Base-by-base conservation (phyloP, 2,329 filamentous ascomycete species). In the Myriosclerotinia scirpicola region DNA sequence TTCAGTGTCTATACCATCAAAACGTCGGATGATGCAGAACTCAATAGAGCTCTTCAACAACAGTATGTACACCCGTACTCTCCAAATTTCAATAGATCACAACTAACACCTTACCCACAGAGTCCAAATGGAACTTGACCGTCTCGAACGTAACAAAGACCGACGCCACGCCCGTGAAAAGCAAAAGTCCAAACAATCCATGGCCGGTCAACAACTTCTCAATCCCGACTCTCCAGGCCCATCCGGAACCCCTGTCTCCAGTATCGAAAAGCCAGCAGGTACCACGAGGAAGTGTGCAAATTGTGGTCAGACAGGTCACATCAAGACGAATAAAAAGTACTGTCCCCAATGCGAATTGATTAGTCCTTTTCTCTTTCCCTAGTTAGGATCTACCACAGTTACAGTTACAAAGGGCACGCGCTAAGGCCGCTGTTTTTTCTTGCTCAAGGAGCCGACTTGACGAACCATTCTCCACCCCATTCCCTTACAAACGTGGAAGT, bases 281-380 rank as follows among this genome's bases (percentile, higher is more conserved):
- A 96, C 92, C 66, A 90, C 90, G 44, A 86, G 96, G 74, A 98
- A 98, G 81, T 99, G 95, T 80, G 95, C 95, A 72, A 98, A 97
- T 79, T 99, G 95, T 80, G 95, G 95, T 61, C 91, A 95, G 78
- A 90, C 96, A 65, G 95, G 95, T 42, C 95, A 99, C 76, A 99
- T 99, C 83, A 97, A 97, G 80, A 98, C 94, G 58, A 98, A 98
- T 83, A 96, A 97, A 82, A 98, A 97, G 92, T 95, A 86, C 69
- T 74, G 70, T 17, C 26, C 64, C 64, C 63, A 61, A 61, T 67
- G 62, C 66, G 64, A 67, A 65, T 46, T 56, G 52, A 40, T 54
- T 62, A 64, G 48, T n/a, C 38, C 36, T 20, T 66, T 58, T 60
- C 50, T 61, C 46, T 66, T 66, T 66, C 42, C 26, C 26, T 64